These are phyloP conservation scores for Neurospora intermedia DNA, from an alignment of 495 filamentous ascomycete species.

Conservation along the genomic window DNA sequence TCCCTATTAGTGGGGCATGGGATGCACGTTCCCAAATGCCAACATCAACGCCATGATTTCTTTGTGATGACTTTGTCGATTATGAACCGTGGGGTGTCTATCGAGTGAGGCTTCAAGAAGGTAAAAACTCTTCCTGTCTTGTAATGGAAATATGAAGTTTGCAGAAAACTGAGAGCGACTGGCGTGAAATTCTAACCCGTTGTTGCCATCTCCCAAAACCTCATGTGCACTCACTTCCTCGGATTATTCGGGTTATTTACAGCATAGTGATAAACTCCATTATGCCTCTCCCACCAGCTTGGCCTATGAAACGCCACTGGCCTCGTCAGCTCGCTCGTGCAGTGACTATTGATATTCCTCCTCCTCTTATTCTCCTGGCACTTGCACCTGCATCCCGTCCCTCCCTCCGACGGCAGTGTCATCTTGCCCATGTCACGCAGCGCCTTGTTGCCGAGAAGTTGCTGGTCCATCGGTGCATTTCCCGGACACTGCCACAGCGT, in stretches of 20 bases:
- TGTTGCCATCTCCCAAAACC: too few species aligned
- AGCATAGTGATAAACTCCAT: background rate
- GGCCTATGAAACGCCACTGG: constrained; percentile 6
- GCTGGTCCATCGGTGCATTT: constrained; percentile 30
- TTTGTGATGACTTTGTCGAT: too few species aligned
- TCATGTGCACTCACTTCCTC: background rate
- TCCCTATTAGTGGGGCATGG: too few species aligned
- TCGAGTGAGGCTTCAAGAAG: too few species aligned
- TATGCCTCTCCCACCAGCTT: background rate
- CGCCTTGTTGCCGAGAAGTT: constrained; percentile 23
- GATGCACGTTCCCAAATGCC: too few species aligned
- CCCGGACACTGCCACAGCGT: constrained; percentile 37
- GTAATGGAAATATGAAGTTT: too few species aligned
- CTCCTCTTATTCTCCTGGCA: constrained; percentile 26
- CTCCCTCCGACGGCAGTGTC: constrained; percentile 24
- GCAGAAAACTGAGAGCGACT: too few species aligned
- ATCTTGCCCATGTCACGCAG: constrained; percentile 18
- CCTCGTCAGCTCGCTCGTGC: constrained; percentile 24
- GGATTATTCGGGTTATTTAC: background rate
- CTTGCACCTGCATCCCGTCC: constrained; percentile 35
- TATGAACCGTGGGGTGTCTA: too few species aligned
- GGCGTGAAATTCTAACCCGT: too few species aligned
- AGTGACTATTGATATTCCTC: constrained; percentile 24
- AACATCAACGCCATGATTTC: too few species aligned
- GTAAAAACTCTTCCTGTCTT: too few species aligned